Evolutionary conservation across 2,329 filamentous ascomycete genomes (phyloP), one percentile per base, ranked within the genome.

Genomic region (Sclerotinia nivalis): DNA sequence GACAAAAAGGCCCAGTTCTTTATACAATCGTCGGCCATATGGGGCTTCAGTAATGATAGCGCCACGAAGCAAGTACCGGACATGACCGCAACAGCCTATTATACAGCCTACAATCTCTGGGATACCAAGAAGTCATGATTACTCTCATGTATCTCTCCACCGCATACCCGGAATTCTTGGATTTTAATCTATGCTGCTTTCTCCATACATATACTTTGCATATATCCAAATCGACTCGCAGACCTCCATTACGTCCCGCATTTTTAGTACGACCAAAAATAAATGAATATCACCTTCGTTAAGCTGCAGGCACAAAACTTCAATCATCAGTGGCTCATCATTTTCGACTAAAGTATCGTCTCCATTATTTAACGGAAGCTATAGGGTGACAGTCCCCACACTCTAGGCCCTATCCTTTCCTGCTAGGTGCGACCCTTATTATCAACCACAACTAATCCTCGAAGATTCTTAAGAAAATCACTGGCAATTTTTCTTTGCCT

Each of bases 381-480:
- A 62, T 68, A 72, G 62, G 62, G 58, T 74, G 67, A 69, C 72
- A 71, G 72, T 74, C 72, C 73, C 72, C 75, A 75, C 74, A 74
- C 70, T 73, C 68, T 66, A 67, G 54, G 68, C 71, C 66, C 71
- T 74, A 62, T 71, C 72, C 69, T 64, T 66, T 68, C 59, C 68
- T 49, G 49, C 47, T 40, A 54, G 58, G 54, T 55, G 28, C 68
- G 70, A 66, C 66, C 66, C 56, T 67, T 71, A 62, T 55, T 58
- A 47, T 62, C 52, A 69, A 69, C 50, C 50, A 45, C 34, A 68
- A 69, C 59, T 22, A 65, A 49, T 65, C 59, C 67, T 45, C 67
- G 31, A 55, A 65, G 37, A 64, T 40, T 50, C 54, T 59, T 49
- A 69, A 64, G 50, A 55, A 65, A 64, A 50, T 56, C 50, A 22